These are phyloP conservation scores for Bryum argenteum DNA, from an alignment of 225 moss, liverwort and hornwort species.

Conservation along the genomic window DNA sequence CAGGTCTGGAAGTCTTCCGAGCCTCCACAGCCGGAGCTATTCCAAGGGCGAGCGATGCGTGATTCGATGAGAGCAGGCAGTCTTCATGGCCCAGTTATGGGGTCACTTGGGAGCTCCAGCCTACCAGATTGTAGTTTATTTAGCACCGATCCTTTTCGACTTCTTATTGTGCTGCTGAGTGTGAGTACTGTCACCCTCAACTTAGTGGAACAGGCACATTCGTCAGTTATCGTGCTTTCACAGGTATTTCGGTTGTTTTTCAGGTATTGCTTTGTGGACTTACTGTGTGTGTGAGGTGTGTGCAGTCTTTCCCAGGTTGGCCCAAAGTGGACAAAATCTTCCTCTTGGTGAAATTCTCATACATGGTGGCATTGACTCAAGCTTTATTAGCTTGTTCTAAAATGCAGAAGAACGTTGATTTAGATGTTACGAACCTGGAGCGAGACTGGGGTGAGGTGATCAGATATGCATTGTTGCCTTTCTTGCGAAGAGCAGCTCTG, in stretches of 20 bases:
- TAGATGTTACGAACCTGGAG: conserved; percentile 33
- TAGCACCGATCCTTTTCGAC: conserved; percentile 79
- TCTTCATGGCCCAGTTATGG: conserved; percentile 2
- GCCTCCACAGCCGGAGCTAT: too few species aligned
- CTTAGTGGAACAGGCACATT: too few species aligned
- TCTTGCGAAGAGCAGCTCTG: conserved; percentile 81
- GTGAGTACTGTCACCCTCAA: conserved; percentile 52
- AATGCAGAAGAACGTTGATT: conserved; percentile 37
- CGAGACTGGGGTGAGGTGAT: conserved; percentile 53
- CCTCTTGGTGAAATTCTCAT: conserved; percentile 74
- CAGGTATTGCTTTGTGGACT: conserved; percentile 1
- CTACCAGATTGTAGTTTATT: conserved; percentile 43
- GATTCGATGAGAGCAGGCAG: too few species aligned
- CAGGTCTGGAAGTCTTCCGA: too few species aligned
- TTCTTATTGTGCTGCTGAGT: conserved; percentile 73
- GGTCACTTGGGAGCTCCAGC: conserved; percentile 27
- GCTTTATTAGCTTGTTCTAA: conserved; percentile 69
- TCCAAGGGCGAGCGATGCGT: too few species aligned
- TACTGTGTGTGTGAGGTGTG: conserved; percentile 4
- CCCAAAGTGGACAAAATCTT: conserved; percentile 70
- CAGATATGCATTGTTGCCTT: conserved; percentile 73
- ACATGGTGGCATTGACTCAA: conserved; percentile 73
- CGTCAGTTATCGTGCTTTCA: too few species aligned
- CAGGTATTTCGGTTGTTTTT: background rate
- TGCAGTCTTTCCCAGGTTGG: conserved; percentile 86